phyloP scores from a whole-genome alignment of 2,329 filamentous ascomycete genomes.

The Epicoccum sorghinum region DNA sequence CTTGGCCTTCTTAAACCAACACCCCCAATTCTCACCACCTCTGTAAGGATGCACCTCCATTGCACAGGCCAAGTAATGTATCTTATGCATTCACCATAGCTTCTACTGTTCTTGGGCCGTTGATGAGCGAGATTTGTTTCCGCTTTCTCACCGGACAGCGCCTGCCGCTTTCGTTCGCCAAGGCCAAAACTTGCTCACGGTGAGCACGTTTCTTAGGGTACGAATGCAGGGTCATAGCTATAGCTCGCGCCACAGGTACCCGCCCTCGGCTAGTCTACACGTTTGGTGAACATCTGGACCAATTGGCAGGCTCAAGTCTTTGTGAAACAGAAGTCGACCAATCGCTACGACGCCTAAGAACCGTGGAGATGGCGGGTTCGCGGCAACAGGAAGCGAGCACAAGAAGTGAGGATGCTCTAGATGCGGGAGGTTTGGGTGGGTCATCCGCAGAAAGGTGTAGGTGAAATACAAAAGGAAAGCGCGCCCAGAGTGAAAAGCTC shows the following conservation, averaged over 20 bases:
- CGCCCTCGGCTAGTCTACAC: conserved; percentile 11
- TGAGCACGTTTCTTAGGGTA: conserved; percentile 29
- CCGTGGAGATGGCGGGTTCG: neutral
- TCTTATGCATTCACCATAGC: neutral
- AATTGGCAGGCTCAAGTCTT: neutral
- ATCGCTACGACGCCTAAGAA: neutral
- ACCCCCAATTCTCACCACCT: neutral
- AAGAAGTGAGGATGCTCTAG: conserved; percentile 3
- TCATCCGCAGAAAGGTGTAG: neutral
- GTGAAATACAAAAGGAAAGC: conserved; percentile 7
- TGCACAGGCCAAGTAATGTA: too few relatives aligned
- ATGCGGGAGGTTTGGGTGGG: conserved; percentile 1
- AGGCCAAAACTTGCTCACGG: conserved; percentile 33
- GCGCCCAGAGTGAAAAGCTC: neutral
- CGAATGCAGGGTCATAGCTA: conserved; percentile 26
- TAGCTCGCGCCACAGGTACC: conserved; percentile 34
- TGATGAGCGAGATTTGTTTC: conserved; percentile 9
- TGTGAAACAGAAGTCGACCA: conserved; percentile 5
- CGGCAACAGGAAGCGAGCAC: conserved; percentile 10
- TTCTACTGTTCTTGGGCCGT: neutral
- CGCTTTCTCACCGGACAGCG: conserved; percentile 21
- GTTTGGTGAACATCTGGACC: neutral
- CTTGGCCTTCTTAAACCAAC: neutral
- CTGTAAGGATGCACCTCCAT: too few relatives aligned
- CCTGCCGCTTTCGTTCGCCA: conserved; percentile 23